Base-by-base conservation (phyloP, 257 asterid genomes). In the Solanum verrucosum region DNA sequence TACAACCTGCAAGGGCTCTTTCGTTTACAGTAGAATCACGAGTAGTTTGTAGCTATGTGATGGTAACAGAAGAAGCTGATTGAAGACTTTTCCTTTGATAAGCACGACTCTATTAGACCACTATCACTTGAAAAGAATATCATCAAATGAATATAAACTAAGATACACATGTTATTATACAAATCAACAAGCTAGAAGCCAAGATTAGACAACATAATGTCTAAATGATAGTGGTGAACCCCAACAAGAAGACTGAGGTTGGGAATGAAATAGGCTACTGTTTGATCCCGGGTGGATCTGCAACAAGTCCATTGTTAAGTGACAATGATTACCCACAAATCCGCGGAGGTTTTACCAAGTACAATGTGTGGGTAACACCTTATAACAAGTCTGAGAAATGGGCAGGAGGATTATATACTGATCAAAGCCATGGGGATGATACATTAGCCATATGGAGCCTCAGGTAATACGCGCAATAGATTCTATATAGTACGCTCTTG, bases 371-470 rank as follows among this genome's bases (percentile, higher is more conserved):
- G 95, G 94, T 89, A 49, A 92, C 95, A 12, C 94, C 93, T 35
- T 94, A 92, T 86, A 91, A 92, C 88, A 90, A 85, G 89, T 60
- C 82, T 7, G 95, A 94, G 91, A 94, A 92, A 88, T 94, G 97
- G 95, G 95, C 94, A 31, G 93, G 89, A 25, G 31, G 31, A 29
- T 29, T 29, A 29, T 29, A 29, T 29, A 29, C 31, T 29, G 31
- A 29, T 29, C 31, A 29, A 29, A 29, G 31, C 31, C 31, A 29
- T 29, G 31, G 31, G 31, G 31, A 29, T 29, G 31, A 29, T 29
- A 29, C 31, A 29, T 29, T 29, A 29, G 31, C 31, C 31, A 29
- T 29, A 29, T 29, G 31, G 31, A 29, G 31, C 31, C 31, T 29
- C 31, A 29, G 31, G 31, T 29, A 29, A 29, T 29, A 29, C 31